A percentile compares a stretch with the other conserved stretches of the same genome.
phyloP scores from a whole-genome alignment of 2,329 filamentous ascomycete genomes.

The Arthrobotrys conoides region DNA sequence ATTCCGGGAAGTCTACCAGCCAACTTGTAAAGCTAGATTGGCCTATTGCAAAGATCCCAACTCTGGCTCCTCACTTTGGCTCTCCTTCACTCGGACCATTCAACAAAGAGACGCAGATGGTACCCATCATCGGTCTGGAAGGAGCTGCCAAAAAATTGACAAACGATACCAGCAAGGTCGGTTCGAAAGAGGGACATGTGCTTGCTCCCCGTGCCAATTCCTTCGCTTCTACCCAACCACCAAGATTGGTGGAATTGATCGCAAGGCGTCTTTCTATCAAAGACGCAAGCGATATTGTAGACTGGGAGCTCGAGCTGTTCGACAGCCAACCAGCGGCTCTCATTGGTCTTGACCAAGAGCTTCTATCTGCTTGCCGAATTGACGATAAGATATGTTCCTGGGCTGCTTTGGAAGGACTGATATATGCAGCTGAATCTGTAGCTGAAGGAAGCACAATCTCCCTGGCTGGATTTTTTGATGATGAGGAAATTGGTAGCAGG shows the following conservation, averaged over 20 bases:
- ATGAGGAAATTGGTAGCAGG: constrained; percentile 94
- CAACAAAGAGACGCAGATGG: constrained; percentile 93
- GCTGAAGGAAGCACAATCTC: constrained; percentile 80
- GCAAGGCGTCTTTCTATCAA: constrained; percentile 81
- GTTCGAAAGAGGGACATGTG: constrained; percentile 23
- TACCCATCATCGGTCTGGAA: constrained; percentile 92
- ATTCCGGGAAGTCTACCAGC: constrained; percentile 80
- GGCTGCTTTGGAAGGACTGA: constrained; percentile 86
- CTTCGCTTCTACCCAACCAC: constrained; percentile 87
- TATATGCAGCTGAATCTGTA: constrained; percentile 74
- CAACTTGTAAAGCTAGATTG: constrained; percentile 92
- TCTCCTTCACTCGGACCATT: constrained; percentile 76
- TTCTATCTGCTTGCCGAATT: constrained; percentile 94
- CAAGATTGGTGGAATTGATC: constrained; percentile 86
- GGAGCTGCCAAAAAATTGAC: constrained; percentile 57
- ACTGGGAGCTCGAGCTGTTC: constrained; percentile 97
- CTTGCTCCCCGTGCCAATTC: constrained; percentile 39
- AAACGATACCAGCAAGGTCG: constrained; percentile 64
- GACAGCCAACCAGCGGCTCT: constrained; percentile 88
- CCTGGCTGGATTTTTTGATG: constrained; percentile 93
- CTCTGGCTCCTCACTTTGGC: constrained; percentile 93
- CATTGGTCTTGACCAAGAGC: constrained; percentile 88
- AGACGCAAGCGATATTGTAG: constrained; percentile 81
- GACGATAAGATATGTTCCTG: constrained; percentile 98
- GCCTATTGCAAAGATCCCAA: constrained; percentile 92